Evolutionary conservation across 192 early-diverging fungal species (phyloP).

Genomic region (Podila verticillata): DNA sequence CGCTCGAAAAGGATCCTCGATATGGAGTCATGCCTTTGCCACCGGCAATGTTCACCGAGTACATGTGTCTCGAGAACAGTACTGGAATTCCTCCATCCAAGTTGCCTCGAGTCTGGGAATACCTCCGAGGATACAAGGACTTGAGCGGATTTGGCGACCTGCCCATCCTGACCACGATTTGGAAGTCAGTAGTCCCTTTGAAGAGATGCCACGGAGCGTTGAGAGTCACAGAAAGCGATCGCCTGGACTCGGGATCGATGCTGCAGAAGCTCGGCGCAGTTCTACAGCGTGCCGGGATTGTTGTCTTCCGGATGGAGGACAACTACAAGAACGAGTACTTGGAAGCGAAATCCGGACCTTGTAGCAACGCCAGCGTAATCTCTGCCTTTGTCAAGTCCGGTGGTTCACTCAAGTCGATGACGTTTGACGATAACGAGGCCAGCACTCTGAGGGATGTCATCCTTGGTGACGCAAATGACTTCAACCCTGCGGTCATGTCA

Average conservation of each 20-base stretch:
- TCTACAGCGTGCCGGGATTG: not conserved
- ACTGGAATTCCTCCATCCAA: not conserved
- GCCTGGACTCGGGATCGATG: not conserved
- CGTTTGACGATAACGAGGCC: not conserved
- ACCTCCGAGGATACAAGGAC: not conserved
- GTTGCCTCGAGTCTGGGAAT: not conserved
- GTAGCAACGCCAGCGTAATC: no score
- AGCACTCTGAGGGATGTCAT: not conserved
- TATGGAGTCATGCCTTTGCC: constrained; percentile 1
- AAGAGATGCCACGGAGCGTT: not conserved
- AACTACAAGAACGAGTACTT: constrained; percentile 8
- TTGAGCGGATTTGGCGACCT: not conserved
- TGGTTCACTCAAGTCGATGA: no score
- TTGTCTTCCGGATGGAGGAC: not conserved
- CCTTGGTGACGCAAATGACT: not conserved
- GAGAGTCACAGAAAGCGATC: not conserved
- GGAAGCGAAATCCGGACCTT: no score
- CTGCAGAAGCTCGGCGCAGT: not conserved
- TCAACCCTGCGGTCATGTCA: not conserved
- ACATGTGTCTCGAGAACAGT: not conserved
- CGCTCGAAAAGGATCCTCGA: not conserved
- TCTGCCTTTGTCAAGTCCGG: no score
- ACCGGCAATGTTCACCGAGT: not conserved
- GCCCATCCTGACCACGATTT: constrained; percentile 3
- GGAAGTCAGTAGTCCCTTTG: not conserved